Evolutionary conservation across 164 flowering plant genomes (phyloP).

Genomic region (Nymphaea thermarum): DNA sequence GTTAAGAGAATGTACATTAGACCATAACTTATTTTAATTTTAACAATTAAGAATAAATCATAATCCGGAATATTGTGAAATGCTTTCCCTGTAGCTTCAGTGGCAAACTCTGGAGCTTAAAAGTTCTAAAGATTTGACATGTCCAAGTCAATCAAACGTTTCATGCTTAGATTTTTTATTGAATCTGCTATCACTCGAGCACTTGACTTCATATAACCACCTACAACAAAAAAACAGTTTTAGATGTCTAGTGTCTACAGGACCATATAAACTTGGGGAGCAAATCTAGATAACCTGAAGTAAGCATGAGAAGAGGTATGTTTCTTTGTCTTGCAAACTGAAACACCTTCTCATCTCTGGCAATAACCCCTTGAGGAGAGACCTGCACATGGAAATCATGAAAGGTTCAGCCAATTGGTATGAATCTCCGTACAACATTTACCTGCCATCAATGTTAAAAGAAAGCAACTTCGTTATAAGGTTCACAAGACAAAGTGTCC

Average conservation of each 20-base stretch:
- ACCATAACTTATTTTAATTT: too few relatives aligned
- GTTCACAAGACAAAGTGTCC: neutral
- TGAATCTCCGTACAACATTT: neutral
- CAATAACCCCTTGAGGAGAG: slow-evolving; percentile 56
- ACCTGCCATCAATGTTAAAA: neutral
- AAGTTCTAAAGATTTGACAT: neutral
- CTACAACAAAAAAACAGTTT: slow-evolving; percentile 25
- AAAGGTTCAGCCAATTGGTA: neutral
- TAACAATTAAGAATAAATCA: too few relatives aligned
- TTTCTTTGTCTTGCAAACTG: slow-evolving; percentile 61
- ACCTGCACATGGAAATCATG: slow-evolving; percentile 33
- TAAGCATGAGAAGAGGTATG: slow-evolving; percentile 77
- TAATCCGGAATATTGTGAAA: too few relatives aligned
- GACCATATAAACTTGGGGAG: neutral
- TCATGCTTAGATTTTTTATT: slow-evolving; percentile 49
- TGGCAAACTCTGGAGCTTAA: too few relatives aligned
- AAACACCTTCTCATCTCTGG: slow-evolving; percentile 85
- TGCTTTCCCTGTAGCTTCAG: too few relatives aligned
- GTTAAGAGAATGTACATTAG: too few relatives aligned
- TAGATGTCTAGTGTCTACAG: neutral
- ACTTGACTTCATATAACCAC: slow-evolving; percentile 93
- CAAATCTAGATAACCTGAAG: slow-evolving; percentile 48
- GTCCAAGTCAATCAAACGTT: slow-evolving; percentile 40
- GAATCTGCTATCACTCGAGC: slow-evolving; percentile 89
- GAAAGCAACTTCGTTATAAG: neutral